Percentiles rank a stretch among this genome's conserved stretches.
Evolutionary conservation across 192 early-diverging fungal genomes (phyloP).

Genomic region (Coemansia sp.): DNA sequence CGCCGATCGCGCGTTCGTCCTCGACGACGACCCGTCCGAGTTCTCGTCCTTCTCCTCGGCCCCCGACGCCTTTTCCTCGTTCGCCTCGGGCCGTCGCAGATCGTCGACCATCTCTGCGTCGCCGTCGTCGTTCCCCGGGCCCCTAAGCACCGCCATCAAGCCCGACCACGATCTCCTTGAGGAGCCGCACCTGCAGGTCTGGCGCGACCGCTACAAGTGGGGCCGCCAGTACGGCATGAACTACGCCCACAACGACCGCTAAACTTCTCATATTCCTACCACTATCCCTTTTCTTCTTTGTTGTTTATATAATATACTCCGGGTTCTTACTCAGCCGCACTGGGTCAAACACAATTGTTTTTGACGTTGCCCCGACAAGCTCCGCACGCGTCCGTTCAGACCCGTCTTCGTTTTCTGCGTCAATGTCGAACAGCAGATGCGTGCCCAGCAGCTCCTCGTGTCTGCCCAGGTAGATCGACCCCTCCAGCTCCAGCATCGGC

Average conservation of each 20-base stretch:
- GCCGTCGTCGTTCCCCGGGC: not conserved
- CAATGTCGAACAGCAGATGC: constrained; percentile 32
- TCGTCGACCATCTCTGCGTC: constrained; percentile 10
- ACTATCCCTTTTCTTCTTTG: not conserved
- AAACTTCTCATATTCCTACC: not conserved
- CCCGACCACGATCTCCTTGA: constrained; percentile 41
- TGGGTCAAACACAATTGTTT: constrained; percentile 24
- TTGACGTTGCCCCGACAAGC: constrained; percentile 26
- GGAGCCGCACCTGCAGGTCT: constrained; percentile 45
- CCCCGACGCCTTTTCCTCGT: constrained; percentile 21
- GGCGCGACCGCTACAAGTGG: constrained; percentile 51
- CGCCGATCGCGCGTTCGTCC: constrained; percentile 28
- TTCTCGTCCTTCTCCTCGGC: constrained; percentile 42
- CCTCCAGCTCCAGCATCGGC: constrained; percentile 43
- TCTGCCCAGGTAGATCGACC: constrained; percentile 25
- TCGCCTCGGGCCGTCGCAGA: constrained; percentile 16
- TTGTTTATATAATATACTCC: not conserved
- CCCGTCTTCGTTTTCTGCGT: constrained; percentile 4
- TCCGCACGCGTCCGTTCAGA: constrained; percentile 11
- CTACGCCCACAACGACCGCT: constrained; percentile 48
- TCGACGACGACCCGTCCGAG: constrained; percentile 47
- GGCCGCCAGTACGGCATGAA: constrained; percentile 49
- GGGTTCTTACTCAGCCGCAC: constrained; percentile 16
- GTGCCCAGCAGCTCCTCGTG: constrained; percentile 43
- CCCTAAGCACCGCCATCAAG: constrained; percentile 6